Conservation (phyloP, 345 rosid genomes). For the Ceriops zippeliana region DNA sequence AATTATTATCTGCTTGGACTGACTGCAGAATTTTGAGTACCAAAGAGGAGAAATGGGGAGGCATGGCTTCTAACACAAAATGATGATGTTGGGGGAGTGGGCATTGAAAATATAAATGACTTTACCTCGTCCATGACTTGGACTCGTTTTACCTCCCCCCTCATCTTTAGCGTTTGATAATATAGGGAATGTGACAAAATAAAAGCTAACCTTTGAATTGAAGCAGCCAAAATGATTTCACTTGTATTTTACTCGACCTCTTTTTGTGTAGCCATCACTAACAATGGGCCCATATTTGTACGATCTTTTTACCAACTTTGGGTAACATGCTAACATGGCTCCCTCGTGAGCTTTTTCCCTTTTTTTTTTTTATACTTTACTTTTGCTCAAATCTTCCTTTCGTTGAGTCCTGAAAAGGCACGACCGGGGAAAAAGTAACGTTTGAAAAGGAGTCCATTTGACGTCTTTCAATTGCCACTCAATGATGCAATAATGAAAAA, state of each 20-base stretch:
- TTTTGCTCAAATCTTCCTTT: slow-evolving; percentile 15
- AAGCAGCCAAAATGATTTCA: background rate
- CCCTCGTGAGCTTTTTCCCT: slow-evolving; percentile 11
- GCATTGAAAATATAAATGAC: slow-evolving; percentile 33
- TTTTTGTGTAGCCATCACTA: background rate
- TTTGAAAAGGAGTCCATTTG: background rate
- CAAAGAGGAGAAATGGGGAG: slow-evolving; percentile 12
- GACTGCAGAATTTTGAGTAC: slow-evolving; percentile 20
- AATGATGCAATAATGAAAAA: slow-evolving; percentile 9
- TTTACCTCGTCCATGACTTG: slow-evolving; percentile 9
- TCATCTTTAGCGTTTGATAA: background rate
- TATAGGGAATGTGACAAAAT: slow-evolving; percentile 27
- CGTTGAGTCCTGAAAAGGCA: slow-evolving; percentile 5
- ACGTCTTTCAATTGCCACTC: slow-evolving; percentile 4
- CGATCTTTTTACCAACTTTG: slow-evolving; percentile 17
- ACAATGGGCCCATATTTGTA: slow-evolving; percentile 4
- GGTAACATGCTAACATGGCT: slow-evolving; percentile 27
- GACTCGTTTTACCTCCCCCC: background rate
- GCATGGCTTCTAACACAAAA: slow-evolving; percentile 48
- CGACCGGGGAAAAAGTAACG: background rate
- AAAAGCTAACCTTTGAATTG: slow-evolving; percentile 9
- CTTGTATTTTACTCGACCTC: background rate
- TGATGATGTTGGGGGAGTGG: slow-evolving; percentile 75
- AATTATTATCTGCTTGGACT: slow-evolving; percentile 28
- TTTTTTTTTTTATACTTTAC: background rate